Percentiles rank a stretch among this genome's conserved stretches.
These are phyloP conservation scores for Alternaria arbusti DNA, from an alignment of 2,329 filamentous ascomycete species.

Conservation along the genomic window DNA sequence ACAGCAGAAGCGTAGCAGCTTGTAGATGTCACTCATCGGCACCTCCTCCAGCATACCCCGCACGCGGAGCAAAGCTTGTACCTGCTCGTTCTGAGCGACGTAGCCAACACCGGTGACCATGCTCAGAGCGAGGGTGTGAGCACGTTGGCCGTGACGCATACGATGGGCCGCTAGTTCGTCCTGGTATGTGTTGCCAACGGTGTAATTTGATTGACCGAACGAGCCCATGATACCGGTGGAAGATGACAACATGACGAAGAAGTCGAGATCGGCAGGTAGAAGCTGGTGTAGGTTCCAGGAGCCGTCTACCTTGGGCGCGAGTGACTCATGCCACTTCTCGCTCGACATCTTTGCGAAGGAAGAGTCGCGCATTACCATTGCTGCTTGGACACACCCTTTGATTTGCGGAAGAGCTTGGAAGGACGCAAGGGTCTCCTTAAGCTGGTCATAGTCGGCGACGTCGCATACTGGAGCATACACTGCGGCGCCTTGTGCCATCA, in stretches of 20 bases:
- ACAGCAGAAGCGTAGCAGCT: slow-evolving; percentile 26
- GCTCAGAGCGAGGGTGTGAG: slow-evolving; percentile 26
- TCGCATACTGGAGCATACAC: slow-evolving; percentile 25
- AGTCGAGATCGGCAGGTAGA: slow-evolving; percentile 24
- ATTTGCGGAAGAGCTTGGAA: slow-evolving; percentile 24
- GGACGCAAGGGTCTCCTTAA: slow-evolving; percentile 9
- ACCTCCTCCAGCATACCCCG: slow-evolving; percentile 20
- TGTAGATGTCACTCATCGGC: slow-evolving; percentile 23
- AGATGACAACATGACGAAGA: slow-evolving; percentile 34
- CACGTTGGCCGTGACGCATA: slow-evolving; percentile 14
- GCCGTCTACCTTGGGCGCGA: slow-evolving; percentile 41
- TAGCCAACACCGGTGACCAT: slow-evolving; percentile 20
- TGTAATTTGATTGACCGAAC: slow-evolving; percentile 32
- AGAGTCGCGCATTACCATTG: slow-evolving; percentile 29
- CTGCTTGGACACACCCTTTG: slow-evolving; percentile 29
- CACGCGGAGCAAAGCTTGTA: slow-evolving; percentile 10
- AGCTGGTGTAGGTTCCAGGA: slow-evolving; percentile 39
- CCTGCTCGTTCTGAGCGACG: slow-evolving; percentile 21
- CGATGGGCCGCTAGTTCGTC: slow-evolving; percentile 34
- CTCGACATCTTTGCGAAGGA: slow-evolving; percentile 27
- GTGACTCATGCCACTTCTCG: slow-evolving; percentile 15
- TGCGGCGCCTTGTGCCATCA: slow-evolving; percentile 11
- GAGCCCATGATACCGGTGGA: slow-evolving; percentile 28
- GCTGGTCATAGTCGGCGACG: slow-evolving; percentile 10
- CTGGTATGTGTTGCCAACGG: slow-evolving; percentile 32